These are phyloP conservation scores for Cytospora piceae DNA, from an alignment of 2,329 filamentous ascomycete species.

Conservation along the genomic window DNA sequence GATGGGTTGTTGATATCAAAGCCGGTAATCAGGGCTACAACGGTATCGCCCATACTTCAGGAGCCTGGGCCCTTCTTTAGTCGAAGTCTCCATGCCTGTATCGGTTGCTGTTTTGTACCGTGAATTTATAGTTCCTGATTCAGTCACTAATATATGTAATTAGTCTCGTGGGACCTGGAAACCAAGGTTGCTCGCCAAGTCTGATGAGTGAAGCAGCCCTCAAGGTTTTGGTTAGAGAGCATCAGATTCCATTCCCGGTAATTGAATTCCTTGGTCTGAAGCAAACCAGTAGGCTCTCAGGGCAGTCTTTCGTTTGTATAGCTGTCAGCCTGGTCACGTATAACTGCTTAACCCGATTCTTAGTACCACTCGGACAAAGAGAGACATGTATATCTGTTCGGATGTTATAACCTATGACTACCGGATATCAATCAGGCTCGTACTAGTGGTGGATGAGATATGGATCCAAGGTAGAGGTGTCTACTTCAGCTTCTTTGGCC, in stretches of 20 bases:
- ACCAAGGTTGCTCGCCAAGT: background rate
- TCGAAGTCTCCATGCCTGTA: background rate
- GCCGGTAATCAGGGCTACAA: background rate
- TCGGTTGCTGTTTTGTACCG: background rate
- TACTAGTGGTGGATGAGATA: no score
- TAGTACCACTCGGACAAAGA: background rate
- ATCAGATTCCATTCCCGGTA: no score
- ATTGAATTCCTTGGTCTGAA: no score
- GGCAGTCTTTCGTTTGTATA: background rate
- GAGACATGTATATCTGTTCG: no score
- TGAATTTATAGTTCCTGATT: background rate
- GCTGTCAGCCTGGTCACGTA: background rate
- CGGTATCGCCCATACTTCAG: background rate
- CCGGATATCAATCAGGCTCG: no score
- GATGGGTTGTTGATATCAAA: background rate
- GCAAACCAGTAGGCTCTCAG: background rate
- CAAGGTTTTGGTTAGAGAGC: no score
- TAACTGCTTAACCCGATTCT: background rate
- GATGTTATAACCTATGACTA: no score
- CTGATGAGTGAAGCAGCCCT: background rate
- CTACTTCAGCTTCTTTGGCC: no score
- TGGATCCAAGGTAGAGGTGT: no score
- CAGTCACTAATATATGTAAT: background rate
- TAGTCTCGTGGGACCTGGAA: background rate
- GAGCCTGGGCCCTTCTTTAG: background rate